Conservation (phyloP, 1,139 yeast genomes). For the Candida neerlandica region DNA sequence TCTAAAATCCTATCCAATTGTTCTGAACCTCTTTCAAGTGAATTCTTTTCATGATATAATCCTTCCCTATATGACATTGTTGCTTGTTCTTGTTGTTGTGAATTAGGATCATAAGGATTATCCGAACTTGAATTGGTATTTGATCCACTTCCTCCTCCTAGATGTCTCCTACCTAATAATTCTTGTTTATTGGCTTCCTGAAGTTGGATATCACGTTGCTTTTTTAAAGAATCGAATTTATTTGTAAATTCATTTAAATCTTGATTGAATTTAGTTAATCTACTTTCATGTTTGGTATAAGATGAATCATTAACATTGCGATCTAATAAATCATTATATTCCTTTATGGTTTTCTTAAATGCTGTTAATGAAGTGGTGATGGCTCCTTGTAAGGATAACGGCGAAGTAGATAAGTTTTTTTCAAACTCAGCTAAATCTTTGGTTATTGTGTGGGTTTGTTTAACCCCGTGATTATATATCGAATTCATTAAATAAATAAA, state of each 20-base stretch:
- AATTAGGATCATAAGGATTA: constrained; percentile 56
- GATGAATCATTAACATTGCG: constrained; percentile 61
- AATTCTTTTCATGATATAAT: constrained; percentile 63
- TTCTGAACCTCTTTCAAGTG: constrained; percentile 70
- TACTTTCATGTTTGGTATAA: constrained; percentile 61
- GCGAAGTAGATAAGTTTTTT: constrained; percentile 64
- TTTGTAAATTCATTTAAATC: constrained; percentile 60
- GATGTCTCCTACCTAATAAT: constrained; percentile 57
- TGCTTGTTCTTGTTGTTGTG: constrained; percentile 24
- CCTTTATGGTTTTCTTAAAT: constrained; percentile 73
- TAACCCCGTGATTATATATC: constrained; percentile 83
- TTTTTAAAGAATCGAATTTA: constrained; percentile 65
- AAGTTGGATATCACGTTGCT: constrained; percentile 60
- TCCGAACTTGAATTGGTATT: constrained; percentile 37
- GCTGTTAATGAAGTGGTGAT: constrained; percentile 82
- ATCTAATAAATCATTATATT: constrained; percentile 65
- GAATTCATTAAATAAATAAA: constrained; percentile 75
- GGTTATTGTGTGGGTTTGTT: constrained; percentile 74
- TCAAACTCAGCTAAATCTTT: constrained; percentile 72
- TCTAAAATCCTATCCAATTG: constrained; percentile 89
- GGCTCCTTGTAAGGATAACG: constrained; percentile 78
- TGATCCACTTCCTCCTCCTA: constrained; percentile 2
- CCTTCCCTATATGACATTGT: constrained; percentile 62
- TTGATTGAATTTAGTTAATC: constrained; percentile 60
- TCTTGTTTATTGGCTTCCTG: constrained; percentile 61